A percentile compares a stretch with the other conserved stretches of the same genome.
Evolutionary conservation across 2,329 filamentous ascomycete genomes (phyloP).

Genomic region (Gaeumannomyces sp.): DNA sequence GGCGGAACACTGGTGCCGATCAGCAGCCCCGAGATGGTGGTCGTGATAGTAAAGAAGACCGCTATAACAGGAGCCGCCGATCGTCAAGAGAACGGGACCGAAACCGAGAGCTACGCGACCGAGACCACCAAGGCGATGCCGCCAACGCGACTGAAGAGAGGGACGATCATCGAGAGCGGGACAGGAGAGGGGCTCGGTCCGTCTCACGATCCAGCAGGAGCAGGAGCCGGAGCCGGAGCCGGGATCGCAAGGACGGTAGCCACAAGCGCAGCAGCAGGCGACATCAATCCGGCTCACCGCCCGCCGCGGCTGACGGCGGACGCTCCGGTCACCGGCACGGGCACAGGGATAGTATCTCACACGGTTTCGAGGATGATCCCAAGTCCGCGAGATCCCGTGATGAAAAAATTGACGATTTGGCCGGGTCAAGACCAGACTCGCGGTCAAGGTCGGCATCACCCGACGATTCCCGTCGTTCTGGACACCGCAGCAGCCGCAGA

Average conservation of each 20-base stretch:
- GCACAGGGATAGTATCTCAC: slow-evolving; percentile 32
- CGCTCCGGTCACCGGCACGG: slow-evolving; percentile 44
- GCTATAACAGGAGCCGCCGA: slow-evolving; percentile 4
- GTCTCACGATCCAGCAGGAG: slow-evolving; percentile 30
- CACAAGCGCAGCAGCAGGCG: slow-evolving; percentile 38
- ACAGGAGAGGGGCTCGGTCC: slow-evolving; percentile 22
- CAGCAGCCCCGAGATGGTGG: slow-evolving; percentile 1
- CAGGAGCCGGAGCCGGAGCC: slow-evolving; percentile 36
- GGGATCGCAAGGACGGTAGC: slow-evolving; percentile 37
- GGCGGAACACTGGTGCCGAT: slow-evolving; percentile 11
- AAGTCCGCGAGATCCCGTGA: slow-evolving; percentile 28
- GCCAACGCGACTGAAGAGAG: neutral
- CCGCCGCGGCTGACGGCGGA: slow-evolving; percentile 35
- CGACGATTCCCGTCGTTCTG: slow-evolving; percentile 48
- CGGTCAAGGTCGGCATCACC: slow-evolving; percentile 58
- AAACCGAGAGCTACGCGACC: slow-evolving; percentile 1
- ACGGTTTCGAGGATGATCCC: slow-evolving; percentile 40
- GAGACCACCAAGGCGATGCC: slow-evolving; percentile 18
- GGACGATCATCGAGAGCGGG: slow-evolving; percentile 22
- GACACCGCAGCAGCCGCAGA: slow-evolving; percentile 52
- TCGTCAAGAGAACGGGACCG: slow-evolving; percentile 28
- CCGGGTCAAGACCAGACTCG: slow-evolving; percentile 2
- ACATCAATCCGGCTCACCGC: slow-evolving; percentile 44
- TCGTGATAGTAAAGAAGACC: slow-evolving; percentile 7
- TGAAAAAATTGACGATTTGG: slow-evolving; percentile 42